Base-by-base conservation (phyloP, 805 yeast genomes). In the Wickerhamiella azymoides region DNA sequence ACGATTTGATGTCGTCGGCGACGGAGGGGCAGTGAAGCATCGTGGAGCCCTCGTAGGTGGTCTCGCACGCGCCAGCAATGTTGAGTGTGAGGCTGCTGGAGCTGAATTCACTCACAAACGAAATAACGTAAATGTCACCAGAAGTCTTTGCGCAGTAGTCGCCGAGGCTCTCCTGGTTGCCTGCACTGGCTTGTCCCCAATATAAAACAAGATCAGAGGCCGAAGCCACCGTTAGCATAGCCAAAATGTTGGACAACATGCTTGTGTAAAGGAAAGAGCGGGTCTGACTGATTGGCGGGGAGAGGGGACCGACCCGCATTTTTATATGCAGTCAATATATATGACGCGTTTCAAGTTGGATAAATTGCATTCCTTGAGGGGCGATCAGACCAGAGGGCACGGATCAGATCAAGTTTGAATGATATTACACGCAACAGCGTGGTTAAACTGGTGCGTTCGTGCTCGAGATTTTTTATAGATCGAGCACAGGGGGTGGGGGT, bases 181-280 rank as follows among this genome's bases (percentile, higher is more conserved):
- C 84, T n/a, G 73, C 78, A 13, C 89, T 76, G 55, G 75, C 74
- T 63, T 85, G 94, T 45, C 96, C 95, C 95, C 95, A 85, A 64
- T 85, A 85, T 7, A 82, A 69, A 18, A 80, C 95, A 33, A 84
- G 74, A 52, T 83, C 81, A 27, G 69, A 57, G 40, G 71, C 68
- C 14, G 77, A 61, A 18, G 25, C 17, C 16, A 38, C 16, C 7
- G 44, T n/a, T n/a, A 30, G 33, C 33, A 30, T 30, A 13, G 33
- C 16, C 8, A 24, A 41, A 41, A 41, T 38, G 33, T 38, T 30
- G 36, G 28, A 18, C 18, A 30, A 16, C 24, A 30, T 30, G 33
- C 24, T 21, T 30, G 33, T 6, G 14, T 13, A n/a, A 13, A 13
- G 4, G 33, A 30, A 13, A 11, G 33, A 30, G 14, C 2, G n/a